Conservation (phyloP, 306 rosid species). For the Prunus salicina region DNA sequence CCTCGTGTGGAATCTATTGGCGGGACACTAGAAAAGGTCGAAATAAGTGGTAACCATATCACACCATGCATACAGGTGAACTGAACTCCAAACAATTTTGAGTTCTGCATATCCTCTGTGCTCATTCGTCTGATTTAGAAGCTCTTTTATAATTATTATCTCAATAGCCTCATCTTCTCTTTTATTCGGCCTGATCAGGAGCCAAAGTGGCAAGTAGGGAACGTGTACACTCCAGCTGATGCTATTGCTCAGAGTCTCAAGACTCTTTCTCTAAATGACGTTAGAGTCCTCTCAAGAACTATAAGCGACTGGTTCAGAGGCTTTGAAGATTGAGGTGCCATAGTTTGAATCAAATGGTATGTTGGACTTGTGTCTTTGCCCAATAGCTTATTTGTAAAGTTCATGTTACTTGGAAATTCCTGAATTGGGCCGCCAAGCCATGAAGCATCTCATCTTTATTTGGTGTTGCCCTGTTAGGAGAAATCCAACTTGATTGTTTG, state of each 20-base stretch:
- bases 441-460: background rate
- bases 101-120: background rate
- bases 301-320: conserved; percentile 66
- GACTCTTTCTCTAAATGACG: conserved; percentile 65
- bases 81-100: background rate
- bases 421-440: background rate
- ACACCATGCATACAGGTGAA: conserved; percentile 94
- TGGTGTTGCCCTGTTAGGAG: background rate
- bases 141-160: background rate
- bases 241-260: conserved; percentile 82
- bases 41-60: conserved; percentile 82
- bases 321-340: conserved; percentile 46
- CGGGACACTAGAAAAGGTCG: conserved; percentile 72
- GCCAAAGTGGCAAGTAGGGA: conserved; percentile 87
- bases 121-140: background rate
- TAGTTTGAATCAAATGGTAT: background rate
- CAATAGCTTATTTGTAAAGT: background rate
- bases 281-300: conserved; percentile 55
- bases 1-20: conserved; percentile 62
- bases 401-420: background rate
- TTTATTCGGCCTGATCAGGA: conserved; percentile 45
- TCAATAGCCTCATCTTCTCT: background rate
- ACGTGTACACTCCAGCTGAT: conserved; percentile 84
- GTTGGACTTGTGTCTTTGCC: background rate
- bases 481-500: background rate